Evolutionary conservation across 805 yeast species (phyloP).

Genomic region (Zygosaccharomyces lentus): DNA sequence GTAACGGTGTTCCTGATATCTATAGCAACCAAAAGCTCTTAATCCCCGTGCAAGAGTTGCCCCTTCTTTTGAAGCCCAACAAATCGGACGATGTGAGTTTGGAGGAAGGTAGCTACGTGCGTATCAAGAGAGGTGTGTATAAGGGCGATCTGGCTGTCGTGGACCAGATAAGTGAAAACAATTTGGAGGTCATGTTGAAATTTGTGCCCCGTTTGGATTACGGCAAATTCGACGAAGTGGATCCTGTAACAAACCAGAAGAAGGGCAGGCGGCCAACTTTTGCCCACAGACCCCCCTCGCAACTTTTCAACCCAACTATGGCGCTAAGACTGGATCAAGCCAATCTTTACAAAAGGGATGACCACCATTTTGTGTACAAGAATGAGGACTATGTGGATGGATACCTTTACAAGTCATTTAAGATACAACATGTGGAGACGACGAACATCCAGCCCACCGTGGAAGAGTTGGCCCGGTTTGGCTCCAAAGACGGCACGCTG

Average conservation of each 20-base stretch:
- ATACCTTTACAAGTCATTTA: conserved; percentile 79
- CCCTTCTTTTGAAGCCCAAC: conserved; percentile 84
- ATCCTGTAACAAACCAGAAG: conserved; percentile 47
- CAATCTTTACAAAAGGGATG: conserved; percentile 61
- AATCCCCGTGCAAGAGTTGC: conserved; percentile 94
- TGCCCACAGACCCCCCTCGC: conserved; percentile 75
- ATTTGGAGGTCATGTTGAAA: conserved; percentile 89
- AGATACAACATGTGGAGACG: conserved; percentile 73
- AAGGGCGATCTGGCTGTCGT: conserved; percentile 91
- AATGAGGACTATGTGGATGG: conserved; percentile 92
- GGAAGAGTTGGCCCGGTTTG: conserved; percentile 82
- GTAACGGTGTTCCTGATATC: conserved; percentile 85
- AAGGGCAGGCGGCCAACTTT: conserved; percentile 49
- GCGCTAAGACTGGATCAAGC: conserved; percentile 82
- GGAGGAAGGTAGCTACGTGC: conserved; percentile 87
- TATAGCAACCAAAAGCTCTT: conserved; percentile 69
- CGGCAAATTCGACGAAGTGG: conserved; percentile 59
- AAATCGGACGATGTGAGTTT: conserved; percentile 83
- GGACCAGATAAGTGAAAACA: conserved; percentile 89
- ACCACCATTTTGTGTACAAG: conserved; percentile 63
- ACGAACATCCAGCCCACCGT: conserved; percentile 80
- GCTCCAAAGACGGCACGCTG: conserved; percentile 77
- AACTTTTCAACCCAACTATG: conserved; percentile 82
- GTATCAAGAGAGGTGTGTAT: conserved; percentile 86
- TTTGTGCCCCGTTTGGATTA: conserved; percentile 92